These are phyloP conservation scores for Kalmanozyma brasiliensis DNA, from an alignment of 1,284 basidiomycete species.

Conservation along the genomic window DNA sequence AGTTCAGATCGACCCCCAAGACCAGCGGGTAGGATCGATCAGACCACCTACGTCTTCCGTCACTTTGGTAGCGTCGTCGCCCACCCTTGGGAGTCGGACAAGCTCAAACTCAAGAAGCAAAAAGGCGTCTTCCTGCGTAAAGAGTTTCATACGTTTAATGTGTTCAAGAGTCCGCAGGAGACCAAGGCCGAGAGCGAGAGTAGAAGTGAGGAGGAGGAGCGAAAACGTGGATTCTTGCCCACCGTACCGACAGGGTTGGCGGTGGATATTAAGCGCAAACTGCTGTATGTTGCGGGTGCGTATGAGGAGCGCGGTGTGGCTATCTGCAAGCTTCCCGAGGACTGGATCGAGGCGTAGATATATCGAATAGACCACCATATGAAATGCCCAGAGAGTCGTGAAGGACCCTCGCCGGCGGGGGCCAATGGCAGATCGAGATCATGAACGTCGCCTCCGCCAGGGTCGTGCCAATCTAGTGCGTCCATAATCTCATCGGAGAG, in stretches of 20 bases:
- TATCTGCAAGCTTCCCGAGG: slow-evolving; percentile 35
- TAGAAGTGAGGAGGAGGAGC: slow-evolving; percentile 22
- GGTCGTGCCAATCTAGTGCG: no score
- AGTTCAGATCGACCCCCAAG: slow-evolving; percentile 27
- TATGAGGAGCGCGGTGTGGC: slow-evolving; percentile 56
- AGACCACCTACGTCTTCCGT: slow-evolving; percentile 47
- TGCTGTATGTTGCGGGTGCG: slow-evolving; percentile 46
- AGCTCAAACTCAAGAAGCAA: slow-evolving; percentile 33
- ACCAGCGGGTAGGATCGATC: slow-evolving; percentile 40
- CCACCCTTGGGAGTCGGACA: slow-evolving; percentile 48
- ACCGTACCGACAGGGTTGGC: slow-evolving; percentile 50
- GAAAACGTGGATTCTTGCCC: slow-evolving; percentile 45
- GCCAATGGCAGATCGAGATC: no score
- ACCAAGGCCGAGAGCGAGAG: slow-evolving; percentile 35
- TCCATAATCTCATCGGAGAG: no score
- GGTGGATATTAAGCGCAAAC: slow-evolving; percentile 35
- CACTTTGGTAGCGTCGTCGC: slow-evolving; percentile 38
- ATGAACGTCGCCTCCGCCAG: no score
- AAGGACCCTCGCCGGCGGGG: no score
- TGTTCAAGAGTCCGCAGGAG: slow-evolving; percentile 37
- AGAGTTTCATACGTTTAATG: slow-evolving; percentile 43
- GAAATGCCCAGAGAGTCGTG: no score
- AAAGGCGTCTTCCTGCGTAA: slow-evolving; percentile 42
- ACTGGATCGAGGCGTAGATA: slow-evolving; percentile 45
- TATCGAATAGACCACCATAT: no score